These are phyloP conservation scores for Starmerella etchellsii DNA, from an alignment of 805 yeast species.

Conservation along the genomic window DNA sequence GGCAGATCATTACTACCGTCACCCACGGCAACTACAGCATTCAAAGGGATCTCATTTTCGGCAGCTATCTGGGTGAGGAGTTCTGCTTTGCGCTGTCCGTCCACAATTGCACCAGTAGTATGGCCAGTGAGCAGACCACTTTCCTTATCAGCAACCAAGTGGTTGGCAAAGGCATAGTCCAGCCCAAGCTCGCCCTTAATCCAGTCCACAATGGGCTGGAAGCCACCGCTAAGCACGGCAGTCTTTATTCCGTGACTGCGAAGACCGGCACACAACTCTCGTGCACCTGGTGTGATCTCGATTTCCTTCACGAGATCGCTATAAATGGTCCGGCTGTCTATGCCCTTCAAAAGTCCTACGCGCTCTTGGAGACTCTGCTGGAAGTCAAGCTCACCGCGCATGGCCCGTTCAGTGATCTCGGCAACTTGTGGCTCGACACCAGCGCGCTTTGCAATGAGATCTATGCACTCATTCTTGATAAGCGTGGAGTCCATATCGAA, in stretches of 20 bases:
- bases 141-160: constrained; percentile 25
- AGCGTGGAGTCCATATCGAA: constrained; percentile 98
- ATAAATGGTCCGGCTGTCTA: constrained; percentile 54
- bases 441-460: constrained; percentile 89
- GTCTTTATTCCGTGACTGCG: constrained; percentile 49
- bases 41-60: constrained; percentile 24
- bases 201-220: constrained; percentile 71
- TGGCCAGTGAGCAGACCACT: constrained; percentile 52
- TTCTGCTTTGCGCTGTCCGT: constrained; percentile 71
- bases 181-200: constrained; percentile 54
- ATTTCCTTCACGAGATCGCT: constrained; percentile 61
- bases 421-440: constrained; percentile 77
- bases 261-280: constrained; percentile 51
- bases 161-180: constrained; percentile 85
- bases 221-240: constrained; percentile 93
- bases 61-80: constrained; percentile 40
- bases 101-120: constrained; percentile 70
- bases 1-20: constrained; percentile 94
- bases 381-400: constrained; percentile 95
- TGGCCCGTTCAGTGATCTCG: constrained; percentile 80
- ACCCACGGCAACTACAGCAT: constrained; percentile 70
- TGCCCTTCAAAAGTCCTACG: constrained; percentile 70
- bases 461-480: constrained; percentile 93
- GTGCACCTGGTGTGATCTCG: constrained; percentile 73
- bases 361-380: constrained; percentile 64